Base-by-base conservation (phyloP, 768 basidiomycete genomes). In the Gyrodon lividus region DNA sequence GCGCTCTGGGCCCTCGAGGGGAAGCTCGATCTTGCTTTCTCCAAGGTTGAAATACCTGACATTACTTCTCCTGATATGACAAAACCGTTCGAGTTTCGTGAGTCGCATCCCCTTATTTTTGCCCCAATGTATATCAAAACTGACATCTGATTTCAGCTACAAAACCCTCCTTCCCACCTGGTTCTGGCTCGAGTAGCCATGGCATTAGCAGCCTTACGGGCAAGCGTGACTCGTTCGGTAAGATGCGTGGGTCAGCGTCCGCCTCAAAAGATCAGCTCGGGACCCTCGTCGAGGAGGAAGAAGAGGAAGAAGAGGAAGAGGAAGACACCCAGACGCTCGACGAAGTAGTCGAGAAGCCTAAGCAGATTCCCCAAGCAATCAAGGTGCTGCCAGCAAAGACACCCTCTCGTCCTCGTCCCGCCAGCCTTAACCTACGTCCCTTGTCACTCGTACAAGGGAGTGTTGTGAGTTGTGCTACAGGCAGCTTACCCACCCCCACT, bases 1-100 rank as follows among this genome's bases (percentile, higher is more conserved):
- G 92, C 93, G 8, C 82, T 95, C 38, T 87, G 81, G 80, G 87
- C 91, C 12, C 79, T 96, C 41, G 93, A 96, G 71, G 93, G 92
- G 43, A 88, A 88, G 69, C 79, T 83, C 2, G 84, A 86, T 56
- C 68, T 82, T 37, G 74, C 80, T 22, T 89, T 81, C 63, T 77
- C 82, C 56, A 89, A 81, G 61, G 90, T 93, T 19, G 87, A 92
- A 71, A 92, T 93, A 20, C 90, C 90, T 24, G 89, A 92, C 56
- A 74, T 92, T 30, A 73, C 77, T 30, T 80, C 79, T 1, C 78
- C 86, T 8, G 78, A 81, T 48, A 64, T 77, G 52, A 77, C 82
- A 60, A 79, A 78, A 52, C 64, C 79, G 50, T 85, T 82, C 61
- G 86, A 89, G 51, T 80, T 88, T 55, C 77, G 88, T 89, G 62